Evolutionary conservation across 768 basidiomycete genomes (phyloP).

Genomic region (Lentinula edodes): DNA sequence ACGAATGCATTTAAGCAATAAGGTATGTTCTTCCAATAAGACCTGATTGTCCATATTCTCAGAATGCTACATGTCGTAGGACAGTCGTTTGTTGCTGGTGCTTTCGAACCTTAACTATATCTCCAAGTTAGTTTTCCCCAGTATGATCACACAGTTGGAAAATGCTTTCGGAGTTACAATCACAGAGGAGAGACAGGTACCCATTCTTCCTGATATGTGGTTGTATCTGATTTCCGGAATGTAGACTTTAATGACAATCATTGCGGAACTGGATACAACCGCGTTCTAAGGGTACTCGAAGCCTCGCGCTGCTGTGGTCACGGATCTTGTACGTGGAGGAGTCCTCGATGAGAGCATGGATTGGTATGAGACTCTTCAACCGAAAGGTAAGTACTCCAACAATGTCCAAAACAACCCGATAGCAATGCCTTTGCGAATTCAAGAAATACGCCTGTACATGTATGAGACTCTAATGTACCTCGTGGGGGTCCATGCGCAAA

Average conservation of each 20-base stretch:
- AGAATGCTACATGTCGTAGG: conserved; percentile 43
- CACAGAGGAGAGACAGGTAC: conserved; percentile 65
- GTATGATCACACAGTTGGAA: conserved; percentile 77
- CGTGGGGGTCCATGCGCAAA: conserved; percentile 89
- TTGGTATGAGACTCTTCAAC: conserved; percentile 93
- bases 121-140: conserved; percentile 62
- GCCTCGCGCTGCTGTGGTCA: conserved; percentile 69
- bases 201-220: conserved; percentile 10
- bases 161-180: conserved; percentile 67
- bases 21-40: conserved; percentile 31
- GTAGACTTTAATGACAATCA: conserved; percentile 70
- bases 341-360: conserved; percentile 80
- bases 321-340: conserved; percentile 65
- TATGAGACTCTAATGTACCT: conserved; percentile 83
- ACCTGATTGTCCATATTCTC: conserved; percentile 1
- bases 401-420: conserved; percentile 5
- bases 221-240: neutral
- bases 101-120: conserved; percentile 85
- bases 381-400: conserved; percentile 57
- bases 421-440: neutral
- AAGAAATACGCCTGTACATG: conserved; percentile 92
- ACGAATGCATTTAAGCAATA: conserved; percentile 53
- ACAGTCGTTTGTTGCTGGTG: conserved; percentile 81
- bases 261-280: conserved; percentile 80
- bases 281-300: conserved; percentile 87